phyloP scores from a whole-genome alignment of 2,329 filamentous ascomycete genomes.

The Fusarium euwallaceae region DNA sequence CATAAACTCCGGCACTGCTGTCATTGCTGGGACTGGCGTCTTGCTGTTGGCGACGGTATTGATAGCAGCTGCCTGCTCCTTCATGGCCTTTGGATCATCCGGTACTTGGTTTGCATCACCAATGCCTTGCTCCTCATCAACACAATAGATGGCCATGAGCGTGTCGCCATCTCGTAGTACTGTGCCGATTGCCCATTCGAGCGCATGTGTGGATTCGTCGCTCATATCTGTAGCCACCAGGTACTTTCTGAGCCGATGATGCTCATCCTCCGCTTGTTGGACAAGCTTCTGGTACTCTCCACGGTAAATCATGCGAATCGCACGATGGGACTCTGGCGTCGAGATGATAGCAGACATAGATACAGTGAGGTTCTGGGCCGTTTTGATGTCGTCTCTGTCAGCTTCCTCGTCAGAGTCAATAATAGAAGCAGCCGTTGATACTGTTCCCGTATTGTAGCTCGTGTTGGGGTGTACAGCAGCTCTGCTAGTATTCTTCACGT shows the following conservation, averaged over 20 bases:
- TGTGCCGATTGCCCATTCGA: slow-evolving; percentile 98
- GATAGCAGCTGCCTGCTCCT: slow-evolving; percentile 80
- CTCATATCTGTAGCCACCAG: slow-evolving; percentile 96
- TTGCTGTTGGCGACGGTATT: slow-evolving; percentile 69
- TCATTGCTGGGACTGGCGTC: slow-evolving; percentile 47
- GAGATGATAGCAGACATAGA: slow-evolving; percentile 84
- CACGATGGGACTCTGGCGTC: slow-evolving; percentile 81
- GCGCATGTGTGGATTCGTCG: slow-evolving; percentile 91
- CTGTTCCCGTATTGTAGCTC: slow-evolving; percentile 76
- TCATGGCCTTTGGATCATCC: slow-evolving; percentile 80
- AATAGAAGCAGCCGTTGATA: slow-evolving; percentile 67
- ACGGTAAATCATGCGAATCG: slow-evolving; percentile 89
- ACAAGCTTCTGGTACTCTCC: slow-evolving; percentile 86
- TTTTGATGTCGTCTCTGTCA: slow-evolving; percentile 85
- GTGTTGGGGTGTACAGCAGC: slow-evolving; percentile 82
- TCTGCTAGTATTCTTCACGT: slow-evolving; percentile 64
- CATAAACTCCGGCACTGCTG: slow-evolving; percentile 52
- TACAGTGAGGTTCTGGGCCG: slow-evolving; percentile 86
- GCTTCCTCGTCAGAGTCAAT: slow-evolving; percentile 89
- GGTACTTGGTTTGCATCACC: slow-evolving; percentile 68
- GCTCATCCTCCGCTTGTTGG: slow-evolving; percentile 81
- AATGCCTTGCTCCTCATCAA: slow-evolving; percentile 86
- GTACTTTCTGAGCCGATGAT: slow-evolving; percentile 87
- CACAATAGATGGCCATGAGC: slow-evolving; percentile 90
- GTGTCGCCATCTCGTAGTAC: slow-evolving; percentile 95